These are phyloP conservation scores for Articulospora tetracladia DNA, from an alignment of 495 filamentous ascomycete species.

Conservation along the genomic window DNA sequence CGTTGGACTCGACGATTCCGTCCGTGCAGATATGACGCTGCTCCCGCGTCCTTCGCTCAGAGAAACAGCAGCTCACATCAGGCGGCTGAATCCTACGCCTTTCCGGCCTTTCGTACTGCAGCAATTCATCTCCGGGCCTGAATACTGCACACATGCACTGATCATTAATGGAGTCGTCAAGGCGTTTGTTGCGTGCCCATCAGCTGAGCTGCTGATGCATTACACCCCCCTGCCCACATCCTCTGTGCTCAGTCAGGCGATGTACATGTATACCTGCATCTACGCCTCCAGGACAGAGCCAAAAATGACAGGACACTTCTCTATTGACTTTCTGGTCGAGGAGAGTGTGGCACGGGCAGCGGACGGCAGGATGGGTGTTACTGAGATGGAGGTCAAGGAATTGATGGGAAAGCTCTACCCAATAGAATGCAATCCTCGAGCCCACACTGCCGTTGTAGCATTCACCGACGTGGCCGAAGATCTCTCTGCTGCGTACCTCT, in stretches of 20 bases:
- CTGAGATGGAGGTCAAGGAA: slow-evolving; percentile 20
- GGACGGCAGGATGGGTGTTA: slow-evolving; percentile 4
- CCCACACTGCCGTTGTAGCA: slow-evolving; percentile 55
- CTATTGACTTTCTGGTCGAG: slow-evolving; percentile 61
- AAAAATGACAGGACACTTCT: slow-evolving; percentile 64
- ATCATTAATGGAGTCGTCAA: slow-evolving; percentile 55
- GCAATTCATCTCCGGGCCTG: slow-evolving; percentile 57
- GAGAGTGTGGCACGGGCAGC: neutral
- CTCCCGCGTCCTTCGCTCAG: slow-evolving; percentile 50
- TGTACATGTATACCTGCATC: slow-evolving; percentile 55
- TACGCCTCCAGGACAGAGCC: slow-evolving; percentile 42
- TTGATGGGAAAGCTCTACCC: slow-evolving; percentile 39
- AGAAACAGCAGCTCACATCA: slow-evolving; percentile 51
- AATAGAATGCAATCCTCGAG: slow-evolving; percentile 62
- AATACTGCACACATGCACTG: slow-evolving; percentile 68
- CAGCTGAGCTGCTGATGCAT: slow-evolving; percentile 54
- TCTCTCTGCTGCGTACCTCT: slow-evolving; percentile 37
- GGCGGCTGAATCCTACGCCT: slow-evolving; percentile 49
- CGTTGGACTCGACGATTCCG: slow-evolving; percentile 44
- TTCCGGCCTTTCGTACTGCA: slow-evolving; percentile 64
- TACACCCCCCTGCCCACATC: slow-evolving; percentile 53
- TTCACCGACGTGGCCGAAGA: slow-evolving; percentile 34
- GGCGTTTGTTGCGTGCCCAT: slow-evolving; percentile 61
- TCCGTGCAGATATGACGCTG: slow-evolving; percentile 42
- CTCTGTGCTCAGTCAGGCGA: slow-evolving; percentile 48